These are phyloP conservation scores for Exophiala spinifera DNA, from an alignment of 2,329 filamentous ascomycete genomes.

Conservation along the genomic window DNA sequence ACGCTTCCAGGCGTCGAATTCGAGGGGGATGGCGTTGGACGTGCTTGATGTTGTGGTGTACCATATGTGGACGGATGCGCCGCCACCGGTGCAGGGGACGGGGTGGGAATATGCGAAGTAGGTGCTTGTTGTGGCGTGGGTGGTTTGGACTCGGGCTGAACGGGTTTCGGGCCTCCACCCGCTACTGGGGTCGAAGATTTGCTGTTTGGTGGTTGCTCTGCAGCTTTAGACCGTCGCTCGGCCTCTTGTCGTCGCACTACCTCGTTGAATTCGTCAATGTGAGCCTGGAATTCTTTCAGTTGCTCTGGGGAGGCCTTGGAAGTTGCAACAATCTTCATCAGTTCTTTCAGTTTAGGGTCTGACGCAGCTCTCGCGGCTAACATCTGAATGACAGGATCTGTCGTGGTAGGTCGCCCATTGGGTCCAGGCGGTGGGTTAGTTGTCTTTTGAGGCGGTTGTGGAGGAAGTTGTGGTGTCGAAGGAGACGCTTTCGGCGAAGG, in stretches of 20 bases:
- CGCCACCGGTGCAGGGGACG: not conserved
- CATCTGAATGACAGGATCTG: constrained; percentile 53
- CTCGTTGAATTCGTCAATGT: constrained; percentile 51
- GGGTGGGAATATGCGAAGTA: constrained; percentile 3
- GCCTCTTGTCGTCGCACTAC: constrained; percentile 45
- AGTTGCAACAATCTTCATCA: constrained; percentile 51
- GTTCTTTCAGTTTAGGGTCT: constrained; percentile 47
- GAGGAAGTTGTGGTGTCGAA: constrained; percentile 4
- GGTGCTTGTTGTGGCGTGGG: constrained; percentile 14
- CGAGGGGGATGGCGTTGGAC: constrained; percentile 21
- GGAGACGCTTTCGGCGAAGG: constrained; percentile 12
- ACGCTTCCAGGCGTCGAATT: constrained; percentile 17
- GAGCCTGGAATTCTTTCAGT: constrained; percentile 48
- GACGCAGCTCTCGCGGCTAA: constrained; percentile 50
- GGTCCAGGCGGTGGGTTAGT: constrained; percentile 29
- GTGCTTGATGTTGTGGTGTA: constrained; percentile 8
- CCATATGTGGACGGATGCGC: constrained; percentile 5
- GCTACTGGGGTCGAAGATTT: constrained; percentile 3
- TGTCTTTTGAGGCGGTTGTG: constrained; percentile 3
- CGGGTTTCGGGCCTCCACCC: not conserved
- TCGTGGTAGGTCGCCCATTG: constrained; percentile 42
- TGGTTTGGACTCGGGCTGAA: constrained; percentile 1
- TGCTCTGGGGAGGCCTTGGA: constrained; percentile 50
- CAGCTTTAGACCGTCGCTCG: constrained; percentile 18
- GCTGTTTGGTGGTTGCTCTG: constrained; percentile 14